Evolutionary conservation across 371 early-diverging fungal species (phyloP), one percentile per base, ranked within the genome.

Genomic region (Phascolomyces articulosus): DNA sequence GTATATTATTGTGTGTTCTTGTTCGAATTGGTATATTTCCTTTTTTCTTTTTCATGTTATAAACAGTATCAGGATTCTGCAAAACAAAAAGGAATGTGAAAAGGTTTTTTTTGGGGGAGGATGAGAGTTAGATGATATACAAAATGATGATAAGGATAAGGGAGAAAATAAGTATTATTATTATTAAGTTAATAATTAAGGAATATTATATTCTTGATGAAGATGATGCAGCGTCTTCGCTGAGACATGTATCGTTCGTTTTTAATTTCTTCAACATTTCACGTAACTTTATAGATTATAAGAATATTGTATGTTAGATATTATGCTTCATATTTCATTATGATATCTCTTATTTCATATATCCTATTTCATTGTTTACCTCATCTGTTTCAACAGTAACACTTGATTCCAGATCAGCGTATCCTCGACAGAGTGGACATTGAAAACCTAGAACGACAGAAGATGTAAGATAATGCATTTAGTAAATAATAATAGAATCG

Each of bases 381-480:
- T 78, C 78, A 3, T 65, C 64, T 7, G 69, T 70, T 55, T 87
- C 90, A 29, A 95, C 92, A 51, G 85, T 85, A 4, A 79, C 79
- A 31, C 64, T 72, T 16, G 91, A 93, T 40, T 93, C 92, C 44
- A 97, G 79, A 75, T 97, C 95, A 4, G 96, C 95, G 63, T 92
- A 95, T 31, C 93, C 92, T 58, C 97, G 87, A 74, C 97, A 97
- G 44, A 96, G 82, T n/a, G 97, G 96, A 73, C 97, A 97, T 64
- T 85, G 85, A 75, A 97, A 96, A 61, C 91, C 92, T 34, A n/a
- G n/a, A n/a, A n/a, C n/a, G n/a, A n/a, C n/a, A n/a, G n/a, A n/a
- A n/a, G n/a, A n/a, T n/a, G n/a, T n/a, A n/a, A n/a, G n/a, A n/a
- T n/a, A n/a, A n/a, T n/a, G n/a, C n/a, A n/a, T n/a, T n/a, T n/a